Evolutionary conservation across 2,329 filamentous ascomycete genomes (phyloP).

Genomic region (Trichoderma hamatum): DNA sequence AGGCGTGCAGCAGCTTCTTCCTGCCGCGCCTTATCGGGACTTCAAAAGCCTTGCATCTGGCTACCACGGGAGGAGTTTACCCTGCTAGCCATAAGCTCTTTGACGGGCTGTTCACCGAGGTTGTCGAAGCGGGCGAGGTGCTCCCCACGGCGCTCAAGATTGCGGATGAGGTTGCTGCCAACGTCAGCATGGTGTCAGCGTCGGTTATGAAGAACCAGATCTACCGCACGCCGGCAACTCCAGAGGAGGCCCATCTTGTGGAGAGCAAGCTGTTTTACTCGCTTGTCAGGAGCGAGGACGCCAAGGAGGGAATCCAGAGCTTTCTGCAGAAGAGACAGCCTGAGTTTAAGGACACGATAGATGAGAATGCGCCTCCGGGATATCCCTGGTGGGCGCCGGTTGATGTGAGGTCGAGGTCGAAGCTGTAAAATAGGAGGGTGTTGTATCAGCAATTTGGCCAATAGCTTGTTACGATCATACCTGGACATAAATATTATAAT

Average conservation of each 20-base stretch:
- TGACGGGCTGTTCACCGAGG: constrained; percentile 66
- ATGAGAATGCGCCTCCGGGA: constrained; percentile 58
- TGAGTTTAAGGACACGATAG: constrained; percentile 63
- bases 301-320: constrained; percentile 67
- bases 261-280: constrained; percentile 68
- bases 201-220: constrained; percentile 73
- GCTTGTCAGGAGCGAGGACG: constrained; percentile 60
- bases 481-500: neutral
- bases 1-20: constrained; percentile 72
- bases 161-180: constrained; percentile 66
- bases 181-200: constrained; percentile 66
- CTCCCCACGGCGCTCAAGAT: constrained; percentile 66
- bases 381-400: constrained; percentile 71
- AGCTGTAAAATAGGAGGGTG: constrained; percentile 29
- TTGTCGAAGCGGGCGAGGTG: constrained; percentile 62
- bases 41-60: constrained; percentile 64
- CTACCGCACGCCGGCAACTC: constrained; percentile 59
- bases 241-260: constrained; percentile 71
- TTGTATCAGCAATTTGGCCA: neutral
- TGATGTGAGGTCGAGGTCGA: constrained; percentile 38
- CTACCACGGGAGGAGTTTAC: constrained; percentile 68
- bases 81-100: constrained; percentile 54
- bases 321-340: constrained; percentile 71
- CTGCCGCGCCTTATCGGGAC: constrained; percentile 70
- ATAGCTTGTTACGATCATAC: neutral